Evolutionary conservation across 805 yeast species (phyloP).

Genomic region (Myxozyma lipomycoides): DNA sequence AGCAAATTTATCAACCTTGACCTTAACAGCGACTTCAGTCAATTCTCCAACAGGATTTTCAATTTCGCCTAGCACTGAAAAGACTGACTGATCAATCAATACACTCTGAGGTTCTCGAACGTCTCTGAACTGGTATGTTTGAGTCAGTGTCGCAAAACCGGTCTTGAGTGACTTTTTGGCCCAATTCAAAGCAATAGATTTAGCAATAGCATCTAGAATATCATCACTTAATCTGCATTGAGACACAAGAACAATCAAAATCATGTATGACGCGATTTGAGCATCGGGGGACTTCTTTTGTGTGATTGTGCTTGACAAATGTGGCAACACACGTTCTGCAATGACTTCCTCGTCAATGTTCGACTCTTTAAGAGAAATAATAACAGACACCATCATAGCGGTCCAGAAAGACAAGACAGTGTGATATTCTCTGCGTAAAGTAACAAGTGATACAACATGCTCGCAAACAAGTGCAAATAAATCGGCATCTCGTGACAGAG

Average conservation of each 20-base stretch:
- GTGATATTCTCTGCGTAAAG: slow-evolving; percentile 57
- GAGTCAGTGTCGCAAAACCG: slow-evolving; percentile 25
- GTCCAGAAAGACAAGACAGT: slow-evolving; percentile 75
- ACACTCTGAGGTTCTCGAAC: slow-evolving; percentile 15
- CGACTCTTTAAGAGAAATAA: slow-evolving; percentile 56
- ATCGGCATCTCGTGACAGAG: slow-evolving; percentile 57
- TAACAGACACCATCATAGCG: slow-evolving; percentile 61
- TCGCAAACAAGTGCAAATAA: slow-evolving; percentile 63
- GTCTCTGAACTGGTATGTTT: slow-evolving; percentile 20
- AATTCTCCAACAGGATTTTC: slow-evolving; percentile 30
- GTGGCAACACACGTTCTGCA: slow-evolving; percentile 37
- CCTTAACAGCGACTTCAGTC: slow-evolving; percentile 30
- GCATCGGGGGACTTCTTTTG: slow-evolving; percentile 46
- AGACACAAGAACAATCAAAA: slow-evolving; percentile 70
- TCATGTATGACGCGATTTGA: slow-evolving; percentile 79
- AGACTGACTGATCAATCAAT: slow-evolving; percentile 27
- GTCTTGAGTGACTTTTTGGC: slow-evolving; percentile 16
- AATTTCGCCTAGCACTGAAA: slow-evolving; percentile 25
- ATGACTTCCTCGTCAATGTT: slow-evolving; percentile 36
- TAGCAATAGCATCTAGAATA: slow-evolving; percentile 57
- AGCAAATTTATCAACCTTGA: slow-evolving; percentile 43
- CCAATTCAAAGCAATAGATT: slow-evolving; percentile 51
- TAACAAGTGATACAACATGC: slow-evolving; percentile 49
- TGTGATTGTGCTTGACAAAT: slow-evolving; percentile 35
- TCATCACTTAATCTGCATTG: slow-evolving; percentile 58